Base-by-base conservation (phyloP, 768 basidiomycete genomes). In the Psilocybe subaeruginosa region DNA sequence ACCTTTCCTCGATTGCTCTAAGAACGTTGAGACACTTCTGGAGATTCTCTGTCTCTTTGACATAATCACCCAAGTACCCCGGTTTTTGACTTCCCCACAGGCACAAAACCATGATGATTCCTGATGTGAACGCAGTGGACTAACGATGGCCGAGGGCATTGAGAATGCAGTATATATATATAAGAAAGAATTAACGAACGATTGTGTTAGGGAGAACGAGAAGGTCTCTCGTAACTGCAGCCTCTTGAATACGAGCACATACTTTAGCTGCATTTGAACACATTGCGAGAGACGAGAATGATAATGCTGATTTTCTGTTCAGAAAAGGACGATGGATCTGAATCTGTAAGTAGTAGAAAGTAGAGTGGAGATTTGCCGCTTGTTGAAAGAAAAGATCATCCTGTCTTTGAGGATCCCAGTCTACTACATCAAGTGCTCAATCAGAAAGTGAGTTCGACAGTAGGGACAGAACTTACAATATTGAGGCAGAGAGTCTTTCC, bases 231-330 rank as follows among this genome's bases (percentile, higher is more conserved):
- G 30, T 19, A 16, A 53, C 35, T 8, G 51, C 51, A 19, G 45
- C 30, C n/a, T 94, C 91, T 43, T 91, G 75, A 19, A 97, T 82
- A 66, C 93, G 93, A 16, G 84, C 86, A 58, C 87, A 91, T 1
- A 90, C 90, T 19, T 93, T 79, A 0, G 94, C 92, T 0, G 94
- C 88, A 60, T 94, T 84, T 8, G 91, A 84, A 72, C 89, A 92
- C 56, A 90, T 92, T 0, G 90, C 87, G 27, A 91, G 78, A 0
- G 88, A 91, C 7, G 89, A 88, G 68, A 87, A 85, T 1, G 81
- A 77, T 5, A 84, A 62, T 1, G 74, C 66, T 5, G 82, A 79
- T 0, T 80, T 79, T 61, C 79, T 81, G 0, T 87, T 88, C 58
- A 94, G 86, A 74, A 92, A 93, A 0, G 91, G 88, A 2, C 91